Evolutionary conservation across 805 yeast genomes (phyloP).

Genomic region (Pichia nakasei): DNA sequence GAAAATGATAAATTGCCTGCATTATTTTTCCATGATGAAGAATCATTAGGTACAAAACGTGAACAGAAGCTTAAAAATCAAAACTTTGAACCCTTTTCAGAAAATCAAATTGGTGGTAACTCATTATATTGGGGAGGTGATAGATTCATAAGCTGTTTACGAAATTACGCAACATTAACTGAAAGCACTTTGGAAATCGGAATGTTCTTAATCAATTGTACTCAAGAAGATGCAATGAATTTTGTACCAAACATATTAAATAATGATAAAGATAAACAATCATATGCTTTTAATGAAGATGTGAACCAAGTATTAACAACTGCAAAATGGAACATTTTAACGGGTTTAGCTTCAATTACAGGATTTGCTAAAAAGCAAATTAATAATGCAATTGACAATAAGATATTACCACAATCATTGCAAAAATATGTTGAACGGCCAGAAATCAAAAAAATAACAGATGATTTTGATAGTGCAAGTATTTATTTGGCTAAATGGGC

Average conservation of each 20-base stretch:
- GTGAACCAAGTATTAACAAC: constrained; percentile 46
- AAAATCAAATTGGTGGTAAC: constrained; percentile 34
- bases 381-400: constrained; percentile 41
- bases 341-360: constrained; percentile 74
- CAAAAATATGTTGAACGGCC: constrained; percentile 60
- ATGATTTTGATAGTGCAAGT: constrained; percentile 89
- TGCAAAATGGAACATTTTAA: constrained; percentile 82
- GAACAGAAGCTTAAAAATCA: constrained; percentile 52
- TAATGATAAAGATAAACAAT: constrained; percentile 28
- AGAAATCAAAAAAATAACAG: constrained; percentile 71
- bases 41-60: constrained; percentile 61
- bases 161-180: constrained; percentile 50
- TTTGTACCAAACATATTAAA: constrained; percentile 41
- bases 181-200: constrained; percentile 64
- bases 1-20: constrained; percentile 64
- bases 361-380: constrained; percentile 56
- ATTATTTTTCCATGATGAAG: constrained; percentile 87
- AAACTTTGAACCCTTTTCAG: constrained; percentile 67
- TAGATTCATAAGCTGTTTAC: constrained; percentile 53
- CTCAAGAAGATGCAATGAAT: constrained; percentile 51
- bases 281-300: constrained; percentile 24
- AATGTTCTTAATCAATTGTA: constrained; percentile 71
- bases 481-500: constrained; percentile 97
- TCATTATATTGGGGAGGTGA: constrained; percentile 86
- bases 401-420: constrained; percentile 43